A percentile compares a stretch with the other conserved stretches of the same genome.
phyloP scores from a whole-genome alignment of 805 yeast species.

The Lipomyces japonicus region DNA sequence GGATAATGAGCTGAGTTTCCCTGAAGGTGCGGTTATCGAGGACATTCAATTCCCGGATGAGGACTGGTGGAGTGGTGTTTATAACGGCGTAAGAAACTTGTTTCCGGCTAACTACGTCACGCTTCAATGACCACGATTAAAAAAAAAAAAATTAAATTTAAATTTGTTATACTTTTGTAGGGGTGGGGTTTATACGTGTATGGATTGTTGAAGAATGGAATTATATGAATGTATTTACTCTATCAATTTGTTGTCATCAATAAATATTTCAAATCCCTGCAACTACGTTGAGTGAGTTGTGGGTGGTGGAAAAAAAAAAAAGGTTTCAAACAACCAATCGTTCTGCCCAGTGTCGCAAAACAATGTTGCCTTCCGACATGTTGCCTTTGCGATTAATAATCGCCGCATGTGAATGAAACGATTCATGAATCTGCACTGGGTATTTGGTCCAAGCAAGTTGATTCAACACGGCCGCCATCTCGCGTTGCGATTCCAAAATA shows the following conservation, averaged over 20 bases:
- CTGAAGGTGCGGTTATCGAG: conserved; percentile 74
- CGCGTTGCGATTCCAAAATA: conserved; percentile 7
- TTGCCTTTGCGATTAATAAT: conserved; percentile 66
- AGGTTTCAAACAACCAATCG: conserved; percentile 7
- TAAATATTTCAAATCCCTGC: no score
- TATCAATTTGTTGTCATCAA: no score
- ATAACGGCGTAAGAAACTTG: conserved; percentile 72
- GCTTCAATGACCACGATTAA: no score
- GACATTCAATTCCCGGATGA: conserved; percentile 87
- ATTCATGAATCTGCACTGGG: conserved; percentile 63
- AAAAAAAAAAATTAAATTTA: no score
- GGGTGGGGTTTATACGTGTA: no score
- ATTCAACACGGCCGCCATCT: conserved; percentile 42
- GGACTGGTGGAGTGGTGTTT: conserved; percentile 95
- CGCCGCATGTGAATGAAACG: conserved; percentile 79
- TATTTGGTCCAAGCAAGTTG: conserved; percentile 70
- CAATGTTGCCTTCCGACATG: conserved; percentile 11
- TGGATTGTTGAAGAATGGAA: no score
- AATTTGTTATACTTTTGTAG: no score
- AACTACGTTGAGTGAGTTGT: no score
- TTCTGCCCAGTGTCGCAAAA: conserved; percentile 15
- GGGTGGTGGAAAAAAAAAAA: no score
- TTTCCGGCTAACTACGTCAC: conserved; percentile 89
- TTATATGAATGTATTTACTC: no score
- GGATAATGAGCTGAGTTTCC: conserved; percentile 82